Percentiles rank a stretch among this genome's conserved stretches.
phyloP scores from a whole-genome alignment of 1,139 yeast genomes.

The Spathaspora sp. region DNA sequence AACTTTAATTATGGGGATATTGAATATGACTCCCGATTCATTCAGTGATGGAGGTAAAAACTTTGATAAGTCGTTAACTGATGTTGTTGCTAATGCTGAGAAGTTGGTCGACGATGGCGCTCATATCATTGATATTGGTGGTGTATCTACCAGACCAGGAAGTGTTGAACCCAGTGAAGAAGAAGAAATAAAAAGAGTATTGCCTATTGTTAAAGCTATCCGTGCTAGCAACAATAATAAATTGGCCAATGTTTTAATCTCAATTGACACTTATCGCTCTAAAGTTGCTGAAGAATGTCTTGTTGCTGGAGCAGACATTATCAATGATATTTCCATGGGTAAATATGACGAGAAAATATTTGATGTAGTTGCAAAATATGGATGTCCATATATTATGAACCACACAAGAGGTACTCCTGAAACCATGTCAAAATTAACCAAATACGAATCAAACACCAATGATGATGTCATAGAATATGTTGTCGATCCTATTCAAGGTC shows the following conservation, averaged over 20 bases:
- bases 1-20: slow-evolving; percentile 76
- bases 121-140: slow-evolving; percentile 83
- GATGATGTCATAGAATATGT: slow-evolving; percentile 40
- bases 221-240: slow-evolving; percentile 33
- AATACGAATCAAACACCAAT: slow-evolving; percentile 48
- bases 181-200: slow-evolving; percentile 64
- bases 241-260: slow-evolving; percentile 49
- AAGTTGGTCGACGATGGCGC: slow-evolving; percentile 56
- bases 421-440: slow-evolving; percentile 64
- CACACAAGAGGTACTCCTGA: slow-evolving; percentile 84
- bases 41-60: slow-evolving; percentile 86
- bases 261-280: slow-evolving; percentile 84
- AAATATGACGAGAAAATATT: slow-evolving; percentile 64
- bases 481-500: slow-evolving; percentile 32
- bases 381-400: slow-evolving; percentile 77
- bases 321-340: slow-evolving; percentile 92
- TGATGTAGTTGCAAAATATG: slow-evolving; percentile 60
- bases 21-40: slow-evolving; percentile 92
- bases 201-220: slow-evolving; percentile 68
- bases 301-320: slow-evolving; percentile 80
- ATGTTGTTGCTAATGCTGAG: slow-evolving; percentile 37
- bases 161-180: slow-evolving; percentile 56
- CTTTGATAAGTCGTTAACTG: slow-evolving; percentile 24
- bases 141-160: slow-evolving; percentile 89
- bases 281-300: slow-evolving; percentile 71